phyloP scores from a whole-genome alignment of 176 grass and related monocot species.

The Ensete glaucum region DNA sequence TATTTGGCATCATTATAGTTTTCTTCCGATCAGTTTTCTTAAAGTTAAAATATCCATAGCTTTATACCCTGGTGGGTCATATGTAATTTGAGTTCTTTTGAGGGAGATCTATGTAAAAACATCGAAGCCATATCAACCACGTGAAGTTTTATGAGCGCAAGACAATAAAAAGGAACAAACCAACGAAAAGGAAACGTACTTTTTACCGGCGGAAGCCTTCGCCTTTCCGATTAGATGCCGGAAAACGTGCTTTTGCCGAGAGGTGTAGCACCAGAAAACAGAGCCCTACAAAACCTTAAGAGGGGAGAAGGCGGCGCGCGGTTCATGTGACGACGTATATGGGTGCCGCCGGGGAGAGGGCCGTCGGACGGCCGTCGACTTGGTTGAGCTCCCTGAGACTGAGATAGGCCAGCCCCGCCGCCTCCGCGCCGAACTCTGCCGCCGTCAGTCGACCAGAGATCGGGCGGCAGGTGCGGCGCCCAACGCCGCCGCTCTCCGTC shows the following conservation, averaged over 20 bases:
- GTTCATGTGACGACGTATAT: constrained; percentile 59
- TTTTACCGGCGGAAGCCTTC: not conserved
- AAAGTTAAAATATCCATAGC: too few species aligned
- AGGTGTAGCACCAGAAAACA: not conserved
- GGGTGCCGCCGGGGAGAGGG: constrained; percentile 27
- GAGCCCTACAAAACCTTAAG: too few species aligned
- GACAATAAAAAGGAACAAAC: not conserved
- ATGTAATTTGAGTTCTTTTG: too few species aligned
- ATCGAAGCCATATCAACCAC: too few species aligned
- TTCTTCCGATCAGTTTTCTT: too few species aligned
- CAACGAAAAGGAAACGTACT: not conserved
- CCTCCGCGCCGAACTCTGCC: constrained; percentile 31
- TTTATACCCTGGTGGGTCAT: too few species aligned
- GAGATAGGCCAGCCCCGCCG: constrained; percentile 23
- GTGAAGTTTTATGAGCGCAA: not conserved
- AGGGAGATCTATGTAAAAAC: too few species aligned
- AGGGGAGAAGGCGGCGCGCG: not conserved
- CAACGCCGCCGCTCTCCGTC: not conserved
- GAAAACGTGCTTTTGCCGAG: not conserved
- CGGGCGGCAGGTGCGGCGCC: constrained; percentile 23
- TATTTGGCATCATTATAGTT: too few species aligned
- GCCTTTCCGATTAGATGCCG: not conserved
- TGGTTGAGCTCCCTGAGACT: constrained; percentile 31
- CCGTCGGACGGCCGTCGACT: not conserved
- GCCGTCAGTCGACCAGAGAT: constrained; percentile 26